Evolutionary conservation across 306 rosid genomes (phyloP).

Genomic region (Amphicarpaea edgeworthii): DNA sequence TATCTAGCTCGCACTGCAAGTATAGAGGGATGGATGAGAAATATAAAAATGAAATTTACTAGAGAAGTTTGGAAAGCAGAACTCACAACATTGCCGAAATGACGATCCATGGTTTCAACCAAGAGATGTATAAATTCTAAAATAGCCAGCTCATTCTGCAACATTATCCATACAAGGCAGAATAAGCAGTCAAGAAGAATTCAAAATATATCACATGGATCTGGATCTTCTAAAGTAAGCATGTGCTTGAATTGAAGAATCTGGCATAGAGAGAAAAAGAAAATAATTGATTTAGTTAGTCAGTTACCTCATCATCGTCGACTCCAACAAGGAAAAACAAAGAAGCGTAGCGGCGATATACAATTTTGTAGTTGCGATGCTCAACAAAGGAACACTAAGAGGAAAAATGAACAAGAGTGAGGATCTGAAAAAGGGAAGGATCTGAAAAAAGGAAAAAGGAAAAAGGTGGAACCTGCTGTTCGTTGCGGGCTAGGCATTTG

Average conservation of each 20-base stretch:
- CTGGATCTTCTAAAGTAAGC: background rate
- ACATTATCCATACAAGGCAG: slow-evolving; percentile 35
- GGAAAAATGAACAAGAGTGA: too few relatives aligned
- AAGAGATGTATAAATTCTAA: slow-evolving; percentile 94
- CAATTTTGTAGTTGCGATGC: slow-evolving; percentile 97
- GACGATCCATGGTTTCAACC: slow-evolving; percentile 98
- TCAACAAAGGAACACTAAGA: slow-evolving; percentile 99
- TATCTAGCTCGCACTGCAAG: slow-evolving; percentile 95
- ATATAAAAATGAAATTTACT: too few relatives aligned
- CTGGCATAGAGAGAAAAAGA: too few relatives aligned
- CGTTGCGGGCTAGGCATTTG: slow-evolving; percentile 91
- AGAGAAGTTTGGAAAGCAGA: slow-evolving; percentile 1
- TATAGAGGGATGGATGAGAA: slow-evolving; percentile 29
- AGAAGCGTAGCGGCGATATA: slow-evolving; percentile 95
- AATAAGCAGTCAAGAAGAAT: slow-evolving; percentile 17
- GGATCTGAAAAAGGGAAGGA: too few relatives aligned
- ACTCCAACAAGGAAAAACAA: slow-evolving; percentile 96
- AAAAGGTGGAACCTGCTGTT: too few relatives aligned
- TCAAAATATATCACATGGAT: slow-evolving; percentile 5
- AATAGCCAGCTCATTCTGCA: slow-evolving; percentile 93
- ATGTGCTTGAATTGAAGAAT: too few relatives aligned
- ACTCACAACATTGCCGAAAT: slow-evolving; percentile 94
- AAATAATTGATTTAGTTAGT: background rate
- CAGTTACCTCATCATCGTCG: slow-evolving; percentile 85
- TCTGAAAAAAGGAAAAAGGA: too few relatives aligned